Evolutionary conservation across 768 basidiomycete genomes (phyloP).

Genomic region (Mycena epipterygia): DNA sequence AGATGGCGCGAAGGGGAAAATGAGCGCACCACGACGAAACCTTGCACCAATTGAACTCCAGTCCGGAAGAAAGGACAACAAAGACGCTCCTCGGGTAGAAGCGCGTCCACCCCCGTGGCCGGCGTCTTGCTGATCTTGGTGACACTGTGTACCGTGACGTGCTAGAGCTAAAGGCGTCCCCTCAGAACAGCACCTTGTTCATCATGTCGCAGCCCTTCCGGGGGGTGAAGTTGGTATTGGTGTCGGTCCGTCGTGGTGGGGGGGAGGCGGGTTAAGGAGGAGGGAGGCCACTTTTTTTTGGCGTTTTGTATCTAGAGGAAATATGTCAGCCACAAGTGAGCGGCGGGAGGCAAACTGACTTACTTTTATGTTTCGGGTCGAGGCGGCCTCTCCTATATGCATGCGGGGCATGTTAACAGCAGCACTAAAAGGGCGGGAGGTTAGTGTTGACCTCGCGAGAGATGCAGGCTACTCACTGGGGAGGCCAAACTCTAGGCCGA

Average conservation of each 20-base stretch:
- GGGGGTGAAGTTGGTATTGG: neutral
- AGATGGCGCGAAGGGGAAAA: neutral
- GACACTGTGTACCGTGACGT: neutral
- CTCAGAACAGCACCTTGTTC: neutral
- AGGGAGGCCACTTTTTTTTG: neutral
- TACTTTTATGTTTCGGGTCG: neutral
- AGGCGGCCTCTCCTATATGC: neutral
- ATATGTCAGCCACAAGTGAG: neutral
- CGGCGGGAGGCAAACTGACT: neutral
- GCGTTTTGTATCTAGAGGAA: neutral
- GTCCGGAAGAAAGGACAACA: neutral
- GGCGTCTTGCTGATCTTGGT: constrained; percentile 9
- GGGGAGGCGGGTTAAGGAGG: neutral
- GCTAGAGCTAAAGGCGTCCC: neutral
- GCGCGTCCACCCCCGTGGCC: constrained; percentile 3
- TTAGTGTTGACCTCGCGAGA: neutral
- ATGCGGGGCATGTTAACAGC: neutral
- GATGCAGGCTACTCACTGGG: neutral
- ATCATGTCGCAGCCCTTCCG: constrained; percentile 6
- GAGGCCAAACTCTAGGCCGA: too few species aligned
- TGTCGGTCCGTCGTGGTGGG: neutral
- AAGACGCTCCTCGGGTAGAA: constrained; percentile 5
- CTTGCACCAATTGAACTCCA: neutral
- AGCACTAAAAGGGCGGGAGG: neutral
- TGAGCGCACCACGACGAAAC: neutral